phyloP scores from a whole-genome alignment of 2,329 filamentous ascomycete species.

The Akanthomyces uredinophilus region DNA sequence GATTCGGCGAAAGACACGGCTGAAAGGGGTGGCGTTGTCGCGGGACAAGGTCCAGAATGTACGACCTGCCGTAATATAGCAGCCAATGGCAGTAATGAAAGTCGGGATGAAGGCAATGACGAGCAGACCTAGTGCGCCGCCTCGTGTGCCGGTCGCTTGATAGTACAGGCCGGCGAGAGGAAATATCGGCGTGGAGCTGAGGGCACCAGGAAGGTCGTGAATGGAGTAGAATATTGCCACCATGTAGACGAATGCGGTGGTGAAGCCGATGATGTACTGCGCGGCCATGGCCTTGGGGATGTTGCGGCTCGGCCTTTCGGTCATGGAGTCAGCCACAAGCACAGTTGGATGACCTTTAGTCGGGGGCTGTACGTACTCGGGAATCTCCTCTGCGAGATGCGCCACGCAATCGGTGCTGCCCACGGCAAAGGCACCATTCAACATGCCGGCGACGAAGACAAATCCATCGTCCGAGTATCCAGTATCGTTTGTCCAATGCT shows the following conservation, averaged over 20 bases:
- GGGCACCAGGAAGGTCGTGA: conserved; percentile 43
- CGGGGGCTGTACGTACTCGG: conserved; percentile 18
- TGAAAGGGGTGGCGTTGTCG: conserved; percentile 10
- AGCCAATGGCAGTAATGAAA: conserved; percentile 8
- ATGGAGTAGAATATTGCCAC: conserved; percentile 45
- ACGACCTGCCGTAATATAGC: conserved; percentile 11
- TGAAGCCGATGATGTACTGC: conserved; percentile 36
- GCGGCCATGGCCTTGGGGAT: conserved; percentile 41
- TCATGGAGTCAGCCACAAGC: neutral
- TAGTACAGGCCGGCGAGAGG: conserved; percentile 55
- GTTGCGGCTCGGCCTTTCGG: conserved; percentile 29
- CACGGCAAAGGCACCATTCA: conserved; percentile 65
- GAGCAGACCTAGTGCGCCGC: conserved; percentile 36
- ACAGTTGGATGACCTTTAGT: neutral
- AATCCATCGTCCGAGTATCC: conserved; percentile 36
- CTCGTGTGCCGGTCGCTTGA: conserved; percentile 39
- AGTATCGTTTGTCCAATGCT: conserved; percentile 33
- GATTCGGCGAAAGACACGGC: conserved; percentile 35
- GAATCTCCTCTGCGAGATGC: conserved; percentile 63
- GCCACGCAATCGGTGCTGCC: conserved; percentile 61
- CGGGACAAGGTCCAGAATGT: conserved; percentile 12
- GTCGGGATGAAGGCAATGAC: conserved; percentile 6
- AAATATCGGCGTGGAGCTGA: conserved; percentile 39
- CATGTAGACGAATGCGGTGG: conserved; percentile 39
- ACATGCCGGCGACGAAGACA: conserved; percentile 37